These are phyloP conservation scores for Teunomyces cretensis DNA, from an alignment of 805 yeast species.

Conservation along the genomic window DNA sequence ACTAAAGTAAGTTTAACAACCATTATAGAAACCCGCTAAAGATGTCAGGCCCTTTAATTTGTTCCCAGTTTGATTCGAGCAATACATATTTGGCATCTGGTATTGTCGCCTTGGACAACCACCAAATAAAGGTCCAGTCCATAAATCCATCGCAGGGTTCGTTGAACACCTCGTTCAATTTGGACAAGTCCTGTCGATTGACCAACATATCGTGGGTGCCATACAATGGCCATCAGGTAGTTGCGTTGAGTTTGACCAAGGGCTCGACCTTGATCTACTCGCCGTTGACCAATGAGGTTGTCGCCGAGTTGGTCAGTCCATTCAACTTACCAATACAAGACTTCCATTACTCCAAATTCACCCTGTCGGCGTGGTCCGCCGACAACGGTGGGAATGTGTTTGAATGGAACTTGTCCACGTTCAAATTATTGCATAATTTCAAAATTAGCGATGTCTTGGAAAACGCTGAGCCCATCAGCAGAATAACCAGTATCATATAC, in stretches of 20 bases:
- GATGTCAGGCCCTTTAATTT: constrained; percentile 26
- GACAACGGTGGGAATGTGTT: constrained; percentile 58
- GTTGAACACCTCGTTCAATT: constrained; percentile 48
- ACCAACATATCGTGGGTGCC: constrained; percentile 56
- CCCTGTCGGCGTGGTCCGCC: constrained; percentile 54
- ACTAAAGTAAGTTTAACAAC: background rate
- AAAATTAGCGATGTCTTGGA: constrained; percentile 39
- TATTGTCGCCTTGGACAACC: constrained; percentile 66
- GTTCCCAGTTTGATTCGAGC: constrained; percentile 58
- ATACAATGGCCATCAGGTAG: constrained; percentile 40
- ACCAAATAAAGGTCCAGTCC: constrained; percentile 64
- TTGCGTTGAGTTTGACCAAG: constrained; percentile 63
- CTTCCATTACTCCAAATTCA: constrained; percentile 43
- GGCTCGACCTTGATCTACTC: constrained; percentile 69
- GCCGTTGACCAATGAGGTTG: constrained; percentile 59
- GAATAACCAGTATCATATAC: constrained; percentile 27
- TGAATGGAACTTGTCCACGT: constrained; percentile 59
- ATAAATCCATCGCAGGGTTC: constrained; percentile 40
- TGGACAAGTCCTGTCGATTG: constrained; percentile 52
- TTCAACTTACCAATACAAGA: constrained; percentile 48
- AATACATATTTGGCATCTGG: constrained; percentile 67
- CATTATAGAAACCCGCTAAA: background rate
- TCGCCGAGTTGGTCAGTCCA: constrained; percentile 51
- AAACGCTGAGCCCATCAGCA: constrained; percentile 32
- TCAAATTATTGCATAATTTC: constrained; percentile 42